phyloP scores from a whole-genome alignment of 768 basidiomycete species.

The Lentinula edodes region DNA sequence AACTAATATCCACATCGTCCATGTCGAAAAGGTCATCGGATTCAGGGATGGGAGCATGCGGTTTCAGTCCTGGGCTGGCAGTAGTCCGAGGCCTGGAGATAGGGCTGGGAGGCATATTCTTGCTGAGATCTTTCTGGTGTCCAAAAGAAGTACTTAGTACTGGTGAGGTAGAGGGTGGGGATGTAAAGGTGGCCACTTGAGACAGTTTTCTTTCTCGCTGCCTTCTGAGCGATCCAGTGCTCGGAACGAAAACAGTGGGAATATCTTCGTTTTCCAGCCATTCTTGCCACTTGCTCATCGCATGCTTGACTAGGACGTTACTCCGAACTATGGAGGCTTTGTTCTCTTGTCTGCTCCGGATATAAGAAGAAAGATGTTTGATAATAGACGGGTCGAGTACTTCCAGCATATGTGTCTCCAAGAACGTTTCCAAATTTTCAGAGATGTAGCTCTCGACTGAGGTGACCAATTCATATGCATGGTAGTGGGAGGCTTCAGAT shows the following conservation, averaged over 20 bases:
- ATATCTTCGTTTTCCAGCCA: conserved; percentile 74
- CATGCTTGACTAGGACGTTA: conserved; percentile 40
- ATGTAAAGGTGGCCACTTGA: conserved; percentile 23
- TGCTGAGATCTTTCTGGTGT: not conserved
- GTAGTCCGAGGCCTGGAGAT: not conserved
- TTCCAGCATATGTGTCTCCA: conserved; percentile 78
- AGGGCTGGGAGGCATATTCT: not conserved
- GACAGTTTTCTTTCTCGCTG: conserved; percentile 15
- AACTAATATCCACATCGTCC: conserved; percentile 62
- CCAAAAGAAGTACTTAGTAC: not conserved
- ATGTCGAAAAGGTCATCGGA: conserved; percentile 73
- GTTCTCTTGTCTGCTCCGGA: conserved; percentile 51
- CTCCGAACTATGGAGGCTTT: conserved; percentile 67
- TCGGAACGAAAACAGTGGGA: conserved; percentile 46
- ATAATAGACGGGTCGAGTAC: conserved; percentile 63
- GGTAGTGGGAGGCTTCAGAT: conserved; percentile 74
- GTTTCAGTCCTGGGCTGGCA: not conserved
- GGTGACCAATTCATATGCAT: conserved; percentile 61
- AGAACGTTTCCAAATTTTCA: conserved; percentile 79
- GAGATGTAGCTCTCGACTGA: conserved; percentile 76
- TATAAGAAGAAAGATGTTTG: conserved; percentile 57
- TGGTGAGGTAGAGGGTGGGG: conserved; percentile 14
- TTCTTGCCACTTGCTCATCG: conserved; percentile 53
- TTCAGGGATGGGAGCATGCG: conserved; percentile 9
- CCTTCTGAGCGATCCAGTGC: conserved; percentile 16